Conservation (phyloP, 2,329 filamentous ascomycete species). For the Colletotrichum sp. region DNA sequence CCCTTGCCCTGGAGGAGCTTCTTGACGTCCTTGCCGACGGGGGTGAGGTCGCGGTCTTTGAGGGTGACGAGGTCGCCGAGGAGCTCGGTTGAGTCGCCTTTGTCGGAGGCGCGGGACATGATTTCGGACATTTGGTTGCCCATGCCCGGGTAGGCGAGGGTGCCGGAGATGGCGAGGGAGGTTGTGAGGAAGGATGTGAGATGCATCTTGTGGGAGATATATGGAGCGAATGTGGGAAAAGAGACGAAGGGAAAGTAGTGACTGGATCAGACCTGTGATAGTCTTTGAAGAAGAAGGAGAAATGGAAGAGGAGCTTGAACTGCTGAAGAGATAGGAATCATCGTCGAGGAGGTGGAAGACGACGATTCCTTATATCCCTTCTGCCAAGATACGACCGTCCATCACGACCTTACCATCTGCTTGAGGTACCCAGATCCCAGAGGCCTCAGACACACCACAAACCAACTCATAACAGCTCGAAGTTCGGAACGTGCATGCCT, state of each 20-base stretch:
- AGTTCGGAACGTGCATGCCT: conserved; percentile 1
- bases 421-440: neutral
- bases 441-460: neutral
- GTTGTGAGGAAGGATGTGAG: conserved; percentile 16
- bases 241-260: neutral
- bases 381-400: neutral
- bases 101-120: conserved; percentile 4
- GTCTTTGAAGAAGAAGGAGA: neutral
- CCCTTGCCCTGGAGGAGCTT: conserved; percentile 22
- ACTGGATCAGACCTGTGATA: neutral
- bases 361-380: conserved; percentile 5
- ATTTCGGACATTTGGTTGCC: conserved; percentile 22
- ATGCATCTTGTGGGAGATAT: conserved; percentile 5
- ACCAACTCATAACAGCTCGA: neutral
- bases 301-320: neutral
- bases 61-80: conserved; percentile 24
- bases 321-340: neutral
- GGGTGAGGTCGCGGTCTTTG: conserved; percentile 16
- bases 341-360: neutral
- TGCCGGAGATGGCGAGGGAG: conserved; percentile 17
- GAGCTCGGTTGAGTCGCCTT: conserved; percentile 22
- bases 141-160: conserved; percentile 24
- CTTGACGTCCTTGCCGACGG: conserved; percentile 23
- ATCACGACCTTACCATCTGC: neutral
- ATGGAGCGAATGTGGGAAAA: neutral